Conservation (phyloP, 192 early-diverging fungal species). For the Jimgerdemannia flammicorona region DNA sequence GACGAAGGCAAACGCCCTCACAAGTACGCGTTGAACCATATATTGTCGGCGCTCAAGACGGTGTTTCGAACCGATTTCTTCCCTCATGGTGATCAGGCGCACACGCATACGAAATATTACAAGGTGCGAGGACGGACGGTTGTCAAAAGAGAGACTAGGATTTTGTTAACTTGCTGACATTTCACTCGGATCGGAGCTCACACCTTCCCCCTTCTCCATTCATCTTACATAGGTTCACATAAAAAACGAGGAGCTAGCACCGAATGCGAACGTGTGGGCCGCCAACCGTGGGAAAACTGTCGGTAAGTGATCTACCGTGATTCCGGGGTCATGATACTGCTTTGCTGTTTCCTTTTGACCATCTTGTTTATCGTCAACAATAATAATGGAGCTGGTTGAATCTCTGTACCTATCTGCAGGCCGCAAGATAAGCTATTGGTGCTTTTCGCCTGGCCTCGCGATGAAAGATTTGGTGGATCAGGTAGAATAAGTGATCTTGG, state of each 20-base stretch:
- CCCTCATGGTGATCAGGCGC: not conserved
- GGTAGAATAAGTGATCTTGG: not conserved
- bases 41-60: constrained; percentile 24
- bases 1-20: not conserved
- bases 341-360: no score
- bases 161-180: not conserved
- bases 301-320: not conserved
- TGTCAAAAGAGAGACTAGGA: not conserved
- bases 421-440: constrained; percentile 53
- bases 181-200: not conserved
- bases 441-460: constrained; percentile 54
- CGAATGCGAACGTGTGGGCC: not conserved
- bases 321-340: not conserved
- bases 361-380: not conserved
- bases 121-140: not conserved
- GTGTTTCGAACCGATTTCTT: constrained; percentile 9
- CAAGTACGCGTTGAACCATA: constrained; percentile 13
- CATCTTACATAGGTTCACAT: not conserved
- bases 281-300: not conserved
- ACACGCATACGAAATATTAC: constrained; percentile 4
- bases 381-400: not conserved
- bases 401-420: not conserved
- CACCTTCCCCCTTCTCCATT: not conserved
- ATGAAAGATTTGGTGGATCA: constrained; percentile 42
- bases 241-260: not conserved